A percentile compares a stretch with the other conserved stretches of the same genome.
phyloP scores from a whole-genome alignment of 2,329 filamentous ascomycete species.

The Didymella sp. region DNA sequence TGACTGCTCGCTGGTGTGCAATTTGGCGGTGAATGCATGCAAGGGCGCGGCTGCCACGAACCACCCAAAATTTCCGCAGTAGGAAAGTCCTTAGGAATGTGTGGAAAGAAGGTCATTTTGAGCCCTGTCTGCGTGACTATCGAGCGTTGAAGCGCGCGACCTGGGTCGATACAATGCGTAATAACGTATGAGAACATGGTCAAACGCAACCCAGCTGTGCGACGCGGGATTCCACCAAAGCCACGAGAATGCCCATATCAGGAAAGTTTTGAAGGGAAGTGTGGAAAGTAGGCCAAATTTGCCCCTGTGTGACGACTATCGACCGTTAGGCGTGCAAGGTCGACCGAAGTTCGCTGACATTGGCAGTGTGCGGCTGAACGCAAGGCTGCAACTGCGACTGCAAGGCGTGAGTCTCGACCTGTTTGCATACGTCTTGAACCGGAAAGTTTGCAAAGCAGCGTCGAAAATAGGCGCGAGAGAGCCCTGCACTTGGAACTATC shows the following conservation, averaged over 20 bases:
- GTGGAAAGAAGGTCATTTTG: background rate
- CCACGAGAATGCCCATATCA: background rate
- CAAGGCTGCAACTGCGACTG: background rate
- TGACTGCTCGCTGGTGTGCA: background rate
- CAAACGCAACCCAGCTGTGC: background rate
- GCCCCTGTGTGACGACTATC: background rate
- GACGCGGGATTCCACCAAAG: background rate
- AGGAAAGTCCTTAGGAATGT: background rate
- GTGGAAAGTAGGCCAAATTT: background rate
- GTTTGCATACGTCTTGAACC: background rate
- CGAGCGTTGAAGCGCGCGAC: background rate
- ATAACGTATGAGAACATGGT: background rate
- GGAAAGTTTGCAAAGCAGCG: background rate
- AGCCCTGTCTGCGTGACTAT: background rate
- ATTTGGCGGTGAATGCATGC: background rate
- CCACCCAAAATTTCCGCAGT: background rate
- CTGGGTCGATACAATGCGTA: background rate
- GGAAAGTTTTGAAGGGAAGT: background rate
- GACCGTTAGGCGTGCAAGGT: background rate
- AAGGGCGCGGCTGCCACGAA: background rate
- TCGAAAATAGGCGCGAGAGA: background rate
- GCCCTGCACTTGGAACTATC: background rate
- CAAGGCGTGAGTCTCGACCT: background rate
- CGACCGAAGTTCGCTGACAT: background rate
- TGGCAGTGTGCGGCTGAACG: background rate